Base-by-base conservation (phyloP, 1,139 yeast species). In the Yamadazyma oceani region DNA sequence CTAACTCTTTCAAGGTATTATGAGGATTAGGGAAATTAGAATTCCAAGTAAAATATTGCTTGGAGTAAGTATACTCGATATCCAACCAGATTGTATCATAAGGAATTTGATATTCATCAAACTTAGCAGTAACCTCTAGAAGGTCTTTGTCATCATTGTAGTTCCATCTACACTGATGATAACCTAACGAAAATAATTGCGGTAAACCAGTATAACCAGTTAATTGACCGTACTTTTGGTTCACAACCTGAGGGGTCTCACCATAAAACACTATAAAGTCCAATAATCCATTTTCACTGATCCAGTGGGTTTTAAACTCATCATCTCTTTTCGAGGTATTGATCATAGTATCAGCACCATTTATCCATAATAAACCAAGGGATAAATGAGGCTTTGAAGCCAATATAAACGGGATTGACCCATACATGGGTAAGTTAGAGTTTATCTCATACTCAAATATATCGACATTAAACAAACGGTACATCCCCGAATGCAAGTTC, bases 121-220 rank as follows among this genome's bases (percentile, higher is more conserved):
- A 84, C 43, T 78, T 73, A 3, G 69, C 57, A 46, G 76, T 75
- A 17, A 92, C 84, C 6, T 75, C 80, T 28, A 88, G 61, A 1
- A 92, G 92, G 60, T 92, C 98, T 9, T 73, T 73, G 54, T 86
- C 90, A 48, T 85, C 89, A 54, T 88, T 87, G 64, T 92, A 92
- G 60, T 92, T 94, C 98, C 98, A 92, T 53, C 98, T 75, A 58
- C 97, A 92, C 60, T 90, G 97, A 56, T 92, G 98, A 55, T 92
- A 87, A 0, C 96, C 98, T 25, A 89, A 62, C 0, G 96, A 71
- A 50, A 89, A 85, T 31, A 82, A 50, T 44, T 81, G 86, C 0
- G 98, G 99, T n/a, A 92, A 64, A 10, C 68, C 61, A 0, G 88
- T 71, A 43, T 66, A 75, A 1, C 99, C 98, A 0, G 95, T 82